A percentile compares a stretch with the other conserved stretches of the same genome.
Conservation (phyloP, 1,139 yeast genomes). For the Yarrowia galli region DNA sequence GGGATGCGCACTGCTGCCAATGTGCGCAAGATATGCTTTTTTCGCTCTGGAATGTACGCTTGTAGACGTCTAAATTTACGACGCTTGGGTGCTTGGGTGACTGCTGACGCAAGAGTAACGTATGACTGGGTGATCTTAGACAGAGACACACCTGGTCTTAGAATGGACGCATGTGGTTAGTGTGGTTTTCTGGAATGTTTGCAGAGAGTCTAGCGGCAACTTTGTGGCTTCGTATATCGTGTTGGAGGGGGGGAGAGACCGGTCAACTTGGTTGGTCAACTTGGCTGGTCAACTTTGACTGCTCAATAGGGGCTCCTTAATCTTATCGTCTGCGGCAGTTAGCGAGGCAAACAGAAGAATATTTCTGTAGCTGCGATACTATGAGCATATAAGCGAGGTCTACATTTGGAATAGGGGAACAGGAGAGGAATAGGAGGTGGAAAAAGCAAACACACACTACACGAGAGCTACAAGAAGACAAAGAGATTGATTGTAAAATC, state of each 20-base stretch:
- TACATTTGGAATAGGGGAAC: background rate
- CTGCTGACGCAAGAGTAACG: background rate
- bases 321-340: background rate
- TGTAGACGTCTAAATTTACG: background rate
- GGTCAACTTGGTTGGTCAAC: no score
- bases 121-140: background rate
- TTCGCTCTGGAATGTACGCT: slow-evolving; percentile 6
- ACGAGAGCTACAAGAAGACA: no score
- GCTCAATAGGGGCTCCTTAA: background rate
- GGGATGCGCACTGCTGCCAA: slow-evolving; percentile 15
- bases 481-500: no score
- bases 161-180: background rate
- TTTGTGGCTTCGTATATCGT: no score
- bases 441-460: background rate
- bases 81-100: slow-evolving; percentile 5
- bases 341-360: no score
- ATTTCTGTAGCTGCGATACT: no score
- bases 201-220: no score
- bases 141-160: no score
- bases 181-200: background rate
- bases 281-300: no score
- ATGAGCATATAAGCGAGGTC: no score
- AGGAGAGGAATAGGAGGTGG: background rate
- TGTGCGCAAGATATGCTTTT: slow-evolving; percentile 16
- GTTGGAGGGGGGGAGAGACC: no score